A percentile compares a stretch with the other conserved stretches of the same genome.
These are phyloP conservation scores for Erythrobasidium yunnanense DNA, from an alignment of 768 basidiomycete species.

Conservation along the genomic window DNA sequence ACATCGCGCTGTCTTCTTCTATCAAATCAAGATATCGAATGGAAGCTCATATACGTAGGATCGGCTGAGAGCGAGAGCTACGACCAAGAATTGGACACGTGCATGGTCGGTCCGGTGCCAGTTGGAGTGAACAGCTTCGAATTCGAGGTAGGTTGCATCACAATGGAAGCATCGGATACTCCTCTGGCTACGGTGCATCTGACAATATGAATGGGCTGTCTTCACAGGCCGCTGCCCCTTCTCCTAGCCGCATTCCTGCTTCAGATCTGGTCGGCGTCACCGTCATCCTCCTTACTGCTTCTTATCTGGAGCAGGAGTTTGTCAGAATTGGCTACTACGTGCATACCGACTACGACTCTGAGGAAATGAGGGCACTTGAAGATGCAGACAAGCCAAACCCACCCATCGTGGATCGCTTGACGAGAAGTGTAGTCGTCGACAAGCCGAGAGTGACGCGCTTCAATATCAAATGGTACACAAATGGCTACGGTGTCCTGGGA, in stretches of 20 bases:
- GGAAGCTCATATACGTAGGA: conserved; percentile 94
- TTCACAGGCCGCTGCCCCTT: conserved; percentile 57
- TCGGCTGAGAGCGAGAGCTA: conserved; percentile 79
- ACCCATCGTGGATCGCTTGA: conserved; percentile 66
- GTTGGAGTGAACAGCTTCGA: conserved; percentile 95
- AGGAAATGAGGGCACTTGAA: conserved; percentile 53
- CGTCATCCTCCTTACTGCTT: conserved; percentile 90
- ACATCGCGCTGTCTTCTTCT: too few species aligned
- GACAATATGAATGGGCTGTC: not conserved
- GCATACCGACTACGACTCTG: conserved; percentile 95
- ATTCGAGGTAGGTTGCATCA: conserved; percentile 67
- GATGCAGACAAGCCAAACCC: conserved; percentile 45
- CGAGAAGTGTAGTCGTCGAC: conserved; percentile 68
- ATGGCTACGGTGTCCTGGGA: too few species aligned
- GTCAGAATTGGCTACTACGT: conserved; percentile 99
- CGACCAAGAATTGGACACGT: conserved; percentile 95
- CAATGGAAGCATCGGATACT: too few species aligned
- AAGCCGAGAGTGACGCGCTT: conserved; percentile 85
- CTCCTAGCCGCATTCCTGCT: conserved; percentile 68
- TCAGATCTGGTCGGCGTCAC: conserved; percentile 92
- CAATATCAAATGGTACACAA: conserved; percentile 44
- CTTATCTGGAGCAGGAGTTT: conserved; percentile 93
- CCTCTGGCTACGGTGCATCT: not conserved
- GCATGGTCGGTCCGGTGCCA: conserved; percentile 93
- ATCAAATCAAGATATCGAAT: conserved; percentile 76